Evolutionary conservation across 129 eudicot species (phyloP), one percentile per base, ranked within the genome.

Genomic region (Ambrosia artemisiifolia): DNA sequence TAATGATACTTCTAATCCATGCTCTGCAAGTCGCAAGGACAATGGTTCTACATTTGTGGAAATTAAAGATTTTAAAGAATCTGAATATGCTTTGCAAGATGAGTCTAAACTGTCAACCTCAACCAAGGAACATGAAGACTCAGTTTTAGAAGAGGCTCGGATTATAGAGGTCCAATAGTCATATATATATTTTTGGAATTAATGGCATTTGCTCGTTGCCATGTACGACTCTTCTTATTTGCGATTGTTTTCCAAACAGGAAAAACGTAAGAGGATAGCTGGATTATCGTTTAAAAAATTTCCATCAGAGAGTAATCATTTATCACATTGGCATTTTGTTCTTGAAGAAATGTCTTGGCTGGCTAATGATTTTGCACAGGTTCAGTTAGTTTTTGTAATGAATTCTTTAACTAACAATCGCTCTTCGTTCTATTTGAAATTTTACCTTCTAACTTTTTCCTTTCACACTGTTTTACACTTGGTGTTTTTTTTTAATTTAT

Each of bases 341-440:
- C 88, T 95, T 38, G 97, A 90, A 71, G 99, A 95, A 74, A 95
- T 95, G 96, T 74, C 88, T 55, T 95, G 99, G 99, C 40, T 95
- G 73, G 99, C 99, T 47, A 95, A 95, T 84, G 99, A 95, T 81
- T 95, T 95, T 81, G 89, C 97, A 8, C 99, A 95, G 97, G 99
- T 94, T 65, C 79, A 71, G 18, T 65, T 69, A 28, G 19, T 17
- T 48, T 13, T 60, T 46, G 10, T 19, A 48, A 34, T 59, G 33
- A 59, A 12, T 59, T 33, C 33, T 48, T 43, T 47, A 59, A 12
- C 49, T 43, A 18, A 46, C 33, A n/a, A 44, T n/a, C 16, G 74
- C 60, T 28, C 67, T 30, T 67, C 36, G 32, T 75, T 33, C 51
- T 60, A n/a, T 14, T 33, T 24, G 36, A 13, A 20, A 47, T 47